phyloP scores from a whole-genome alignment of 768 basidiomycete genomes.

The Agaricus subrufescens region DNA sequence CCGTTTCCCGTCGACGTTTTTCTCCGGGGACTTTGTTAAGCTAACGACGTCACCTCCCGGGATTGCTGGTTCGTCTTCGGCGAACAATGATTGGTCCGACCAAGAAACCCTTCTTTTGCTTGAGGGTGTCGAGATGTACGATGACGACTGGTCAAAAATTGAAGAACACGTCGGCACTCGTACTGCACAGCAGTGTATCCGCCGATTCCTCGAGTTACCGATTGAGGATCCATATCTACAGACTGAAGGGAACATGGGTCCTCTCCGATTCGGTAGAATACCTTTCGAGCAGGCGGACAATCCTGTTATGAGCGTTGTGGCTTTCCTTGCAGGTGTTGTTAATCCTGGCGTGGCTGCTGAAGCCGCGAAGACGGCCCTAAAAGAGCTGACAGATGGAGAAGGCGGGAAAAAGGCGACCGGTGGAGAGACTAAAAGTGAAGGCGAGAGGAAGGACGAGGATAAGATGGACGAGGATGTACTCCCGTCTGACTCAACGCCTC shows the following conservation, averaged over 20 bases:
- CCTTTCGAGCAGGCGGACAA: constrained; percentile 96
- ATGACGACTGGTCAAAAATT: constrained; percentile 93
- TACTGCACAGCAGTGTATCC: constrained; percentile 90
- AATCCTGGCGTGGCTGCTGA: constrained; percentile 88
- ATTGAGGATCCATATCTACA: constrained; percentile 94
- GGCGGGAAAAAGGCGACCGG: constrained; percentile 35
- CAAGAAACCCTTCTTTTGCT: constrained; percentile 84
- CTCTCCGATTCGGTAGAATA: constrained; percentile 69
- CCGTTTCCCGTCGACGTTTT: constrained; percentile 94
- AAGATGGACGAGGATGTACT: constrained; percentile 43
- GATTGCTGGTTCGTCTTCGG: constrained; percentile 33
- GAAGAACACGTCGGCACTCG: constrained; percentile 92
- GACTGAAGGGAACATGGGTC: constrained; percentile 70
- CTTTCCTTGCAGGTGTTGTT: constrained; percentile 92
- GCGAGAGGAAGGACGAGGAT: constrained; percentile 35
- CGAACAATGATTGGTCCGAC: constrained; percentile 79
- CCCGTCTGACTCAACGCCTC: constrained; percentile 20
- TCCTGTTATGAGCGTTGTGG: constrained; percentile 97
- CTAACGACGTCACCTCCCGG: constrained; percentile 45
- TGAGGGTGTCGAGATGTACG: constrained; percentile 98
- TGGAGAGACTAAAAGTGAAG: constrained; percentile 21
- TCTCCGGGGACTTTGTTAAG: constrained; percentile 95
- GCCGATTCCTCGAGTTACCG: constrained; percentile 91
- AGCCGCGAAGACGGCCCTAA: constrained; percentile 87
- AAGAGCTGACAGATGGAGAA: constrained; percentile 63